Evolutionary conservation across 192 early-diverging fungal genomes (phyloP).

Genomic region (Irineochytrium annulatum): DNA sequence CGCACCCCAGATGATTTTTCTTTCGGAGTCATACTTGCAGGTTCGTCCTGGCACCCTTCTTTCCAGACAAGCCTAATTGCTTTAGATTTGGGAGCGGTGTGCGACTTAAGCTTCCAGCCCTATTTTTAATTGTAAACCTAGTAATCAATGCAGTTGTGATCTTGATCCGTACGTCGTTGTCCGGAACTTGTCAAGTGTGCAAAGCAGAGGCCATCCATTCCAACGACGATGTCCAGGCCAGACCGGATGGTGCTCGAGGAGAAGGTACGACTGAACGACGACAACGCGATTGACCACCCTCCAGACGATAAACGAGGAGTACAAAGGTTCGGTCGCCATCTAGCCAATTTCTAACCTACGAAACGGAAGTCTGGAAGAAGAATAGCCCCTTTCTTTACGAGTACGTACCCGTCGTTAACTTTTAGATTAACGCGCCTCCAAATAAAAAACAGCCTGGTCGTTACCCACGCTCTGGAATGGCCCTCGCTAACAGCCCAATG

Average conservation of each 20-base stretch:
- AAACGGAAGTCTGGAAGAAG: constrained; percentile 83
- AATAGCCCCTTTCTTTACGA: constrained; percentile 99
- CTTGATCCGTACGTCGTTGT: no score
- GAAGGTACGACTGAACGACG: constrained; percentile 7
- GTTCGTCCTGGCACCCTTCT: no score
- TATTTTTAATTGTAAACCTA: no score
- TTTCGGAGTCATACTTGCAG: constrained; percentile 90
- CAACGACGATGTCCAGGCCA: no score
- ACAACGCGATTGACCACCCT: neutral
- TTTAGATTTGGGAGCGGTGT: no score
- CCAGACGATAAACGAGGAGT: constrained; percentile 30
- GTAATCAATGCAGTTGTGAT: no score
- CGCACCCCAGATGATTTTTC: constrained; percentile 89
- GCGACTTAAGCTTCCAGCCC: no score
- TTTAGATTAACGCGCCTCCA: neutral
- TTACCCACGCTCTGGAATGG: constrained; percentile 99
- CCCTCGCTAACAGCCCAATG: constrained; percentile 96
- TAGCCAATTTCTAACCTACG: neutral
- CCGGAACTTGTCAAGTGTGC: no score
- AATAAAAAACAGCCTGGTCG: constrained; percentile 66
- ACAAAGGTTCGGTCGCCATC: constrained; percentile 12
- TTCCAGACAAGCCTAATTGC: no score
- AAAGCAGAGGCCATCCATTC: no score
- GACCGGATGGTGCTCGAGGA: constrained; percentile 28
- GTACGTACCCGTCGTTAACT: constrained; percentile 15